phyloP scores from a whole-genome alignment of 768 basidiomycete genomes.

The Pleurotus ostreatus region DNA sequence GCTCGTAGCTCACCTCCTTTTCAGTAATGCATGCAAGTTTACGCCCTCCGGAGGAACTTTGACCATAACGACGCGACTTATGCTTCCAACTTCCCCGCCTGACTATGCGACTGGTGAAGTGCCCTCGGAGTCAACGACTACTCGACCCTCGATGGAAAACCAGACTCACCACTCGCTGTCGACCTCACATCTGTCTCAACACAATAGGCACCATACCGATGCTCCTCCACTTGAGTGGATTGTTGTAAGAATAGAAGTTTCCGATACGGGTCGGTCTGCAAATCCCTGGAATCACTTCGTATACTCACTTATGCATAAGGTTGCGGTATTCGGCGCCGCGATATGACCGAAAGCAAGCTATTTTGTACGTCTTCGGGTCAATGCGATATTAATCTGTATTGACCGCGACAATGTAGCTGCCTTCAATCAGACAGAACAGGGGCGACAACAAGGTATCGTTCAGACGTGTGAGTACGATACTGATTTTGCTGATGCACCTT shows the following conservation, averaged over 20 bases:
- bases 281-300: background rate
- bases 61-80: constrained; percentile 60
- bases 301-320: constrained; percentile 11
- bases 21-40: constrained; percentile 77
- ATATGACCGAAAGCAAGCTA: constrained; percentile 67
- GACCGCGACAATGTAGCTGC: constrained; percentile 39
- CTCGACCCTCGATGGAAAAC: constrained; percentile 13
- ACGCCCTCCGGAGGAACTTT: constrained; percentile 68
- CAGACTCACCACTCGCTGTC: constrained; percentile 34
- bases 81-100: constrained; percentile 29
- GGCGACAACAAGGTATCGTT: constrained; percentile 55
- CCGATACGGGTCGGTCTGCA: constrained; percentile 56
- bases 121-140: constrained; percentile 11
- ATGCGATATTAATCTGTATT: constrained; percentile 8
- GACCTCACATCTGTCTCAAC: constrained; percentile 38
- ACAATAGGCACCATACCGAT: constrained; percentile 42
- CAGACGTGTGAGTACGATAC: background rate
- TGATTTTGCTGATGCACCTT: constrained; percentile 8
- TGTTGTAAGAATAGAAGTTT: constrained; percentile 81
- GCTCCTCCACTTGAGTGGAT: constrained; percentile 50
- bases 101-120: background rate
- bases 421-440: constrained; percentile 77
- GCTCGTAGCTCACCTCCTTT: background rate
- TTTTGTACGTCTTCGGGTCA: constrained; percentile 47
- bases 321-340: constrained; percentile 43